These are phyloP conservation scores for Brassica hybrid DNA, from an alignment of 441 rosid species.

Conservation along the genomic window DNA sequence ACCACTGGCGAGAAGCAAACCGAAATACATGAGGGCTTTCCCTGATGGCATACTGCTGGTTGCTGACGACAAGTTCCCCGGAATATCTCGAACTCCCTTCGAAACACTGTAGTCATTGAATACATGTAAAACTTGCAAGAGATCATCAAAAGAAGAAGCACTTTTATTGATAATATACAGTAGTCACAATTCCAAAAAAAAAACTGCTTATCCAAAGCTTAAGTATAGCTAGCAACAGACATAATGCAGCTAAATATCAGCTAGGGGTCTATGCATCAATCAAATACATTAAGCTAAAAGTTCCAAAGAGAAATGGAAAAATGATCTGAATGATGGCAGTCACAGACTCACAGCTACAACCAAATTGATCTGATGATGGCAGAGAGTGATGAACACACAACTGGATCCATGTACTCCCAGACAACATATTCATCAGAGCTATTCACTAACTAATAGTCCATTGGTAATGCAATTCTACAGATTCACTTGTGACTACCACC, in stretches of 20 bases:
- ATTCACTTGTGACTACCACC: neutral
- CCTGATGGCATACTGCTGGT: constrained; percentile 76
- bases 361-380: constrained; percentile 13
- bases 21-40: constrained; percentile 72
- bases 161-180: neutral
- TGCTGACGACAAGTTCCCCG: constrained; percentile 74
- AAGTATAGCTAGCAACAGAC: neutral
- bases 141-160: neutral
- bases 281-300: too few relatives aligned
- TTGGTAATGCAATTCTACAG: constrained; percentile 6
- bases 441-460: constrained; percentile 7
- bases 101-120: constrained; percentile 48
- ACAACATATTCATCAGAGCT: neutral
- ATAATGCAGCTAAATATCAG: neutral
- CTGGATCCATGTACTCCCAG: constrained; percentile 12
- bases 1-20: constrained; percentile 69
- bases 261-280: neutral
- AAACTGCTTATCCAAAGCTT: neutral
- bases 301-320: too few relatives aligned
- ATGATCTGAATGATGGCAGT: too few relatives aligned
- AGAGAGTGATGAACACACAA: constrained; percentile 4
- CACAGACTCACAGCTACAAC: neutral
- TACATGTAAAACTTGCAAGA: too few relatives aligned
- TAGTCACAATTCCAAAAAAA: neutral
- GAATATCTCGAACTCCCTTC: constrained; percentile 75